Evolutionary conservation across 306 rosid genomes (phyloP).

Genomic region (Trifolium subterraneum): DNA sequence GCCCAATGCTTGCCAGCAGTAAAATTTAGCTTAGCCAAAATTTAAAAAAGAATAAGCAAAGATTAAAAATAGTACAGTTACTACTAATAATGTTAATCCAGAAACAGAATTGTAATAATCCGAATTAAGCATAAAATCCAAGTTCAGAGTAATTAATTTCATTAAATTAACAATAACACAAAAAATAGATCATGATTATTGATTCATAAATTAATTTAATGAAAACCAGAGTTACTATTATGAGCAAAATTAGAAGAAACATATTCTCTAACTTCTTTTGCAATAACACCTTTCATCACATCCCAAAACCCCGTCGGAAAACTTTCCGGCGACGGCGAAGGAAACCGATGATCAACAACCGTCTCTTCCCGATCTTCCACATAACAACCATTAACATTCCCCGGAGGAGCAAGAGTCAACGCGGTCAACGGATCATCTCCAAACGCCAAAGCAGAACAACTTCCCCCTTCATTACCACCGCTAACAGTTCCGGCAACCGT

Average conservation of each 20-base stretch:
- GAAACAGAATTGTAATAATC: constrained; percentile 13
- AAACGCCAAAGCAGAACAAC: constrained; percentile 1
- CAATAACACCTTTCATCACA: constrained; percentile 79
- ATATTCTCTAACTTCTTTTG: constrained; percentile 86
- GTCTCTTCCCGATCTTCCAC: constrained; percentile 2
- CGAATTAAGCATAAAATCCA: background rate
- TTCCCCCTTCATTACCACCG: background rate
- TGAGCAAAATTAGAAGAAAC: constrained; percentile 70
- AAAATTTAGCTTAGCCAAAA: background rate
- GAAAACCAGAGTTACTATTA: constrained; percentile 61
- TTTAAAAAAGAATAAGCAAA: background rate
- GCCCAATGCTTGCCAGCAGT: background rate
- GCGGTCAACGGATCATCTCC: constrained; percentile 82
- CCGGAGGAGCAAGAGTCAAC: constrained; percentile 94
- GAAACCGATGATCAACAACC: constrained; percentile 5
- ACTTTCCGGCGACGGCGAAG: constrained; percentile 37
- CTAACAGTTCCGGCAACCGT: background rate
- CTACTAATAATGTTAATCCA: background rate
- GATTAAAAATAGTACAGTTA: too few species aligned
- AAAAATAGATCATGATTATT: background rate
- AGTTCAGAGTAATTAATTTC: constrained; percentile 11
- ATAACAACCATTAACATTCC: constrained; percentile 34
- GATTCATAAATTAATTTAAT: background rate
- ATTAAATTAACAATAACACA: background rate
- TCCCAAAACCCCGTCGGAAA: constrained; percentile 83